Evolutionary conservation across 1,284 basidiomycete species (phyloP).

Genomic region (Rugosomyces carneus): DNA sequence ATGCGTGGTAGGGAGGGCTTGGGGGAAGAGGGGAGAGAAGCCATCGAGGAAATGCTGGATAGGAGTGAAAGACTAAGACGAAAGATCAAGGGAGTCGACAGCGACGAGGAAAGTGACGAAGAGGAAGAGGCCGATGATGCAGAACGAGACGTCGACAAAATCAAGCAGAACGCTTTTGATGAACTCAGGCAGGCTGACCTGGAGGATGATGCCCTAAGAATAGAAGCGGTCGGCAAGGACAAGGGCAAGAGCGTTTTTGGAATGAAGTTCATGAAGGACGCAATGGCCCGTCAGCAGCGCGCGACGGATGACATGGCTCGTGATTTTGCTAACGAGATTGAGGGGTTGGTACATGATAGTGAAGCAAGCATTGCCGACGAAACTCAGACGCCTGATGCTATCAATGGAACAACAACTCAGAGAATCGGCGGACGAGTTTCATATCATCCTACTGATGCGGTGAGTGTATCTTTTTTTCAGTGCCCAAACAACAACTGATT

Average conservation of each 20-base stretch:
- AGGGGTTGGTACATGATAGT: conserved; percentile 30
- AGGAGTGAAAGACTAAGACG: conserved; percentile 65
- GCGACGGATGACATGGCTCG: conserved; percentile 58
- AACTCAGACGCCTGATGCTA: conserved; percentile 18
- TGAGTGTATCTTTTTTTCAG: background rate
- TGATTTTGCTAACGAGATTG: conserved; percentile 68
- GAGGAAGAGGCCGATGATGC: conserved; percentile 36
- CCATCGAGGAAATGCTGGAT: conserved; percentile 76
- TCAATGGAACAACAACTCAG: conserved; percentile 33
- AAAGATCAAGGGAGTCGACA: conserved; percentile 63
- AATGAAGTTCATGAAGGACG: conserved; percentile 97
- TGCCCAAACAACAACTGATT: background rate
- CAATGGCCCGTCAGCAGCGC: conserved; percentile 61
- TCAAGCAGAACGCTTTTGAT: conserved; percentile 67
- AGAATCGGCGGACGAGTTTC: conserved; percentile 55
- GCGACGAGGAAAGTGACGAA: conserved; percentile 45
- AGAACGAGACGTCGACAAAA: conserved; percentile 35
- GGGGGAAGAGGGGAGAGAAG: conserved; percentile 60
- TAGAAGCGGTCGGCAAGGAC: conserved; percentile 29
- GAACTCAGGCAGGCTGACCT: conserved; percentile 53
- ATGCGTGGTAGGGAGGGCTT: conserved; percentile 62
- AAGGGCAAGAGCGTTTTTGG: conserved; percentile 70
- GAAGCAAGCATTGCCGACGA: conserved; percentile 24
- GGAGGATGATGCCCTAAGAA: conserved; percentile 26
- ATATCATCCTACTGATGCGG: conserved; percentile 38